phyloP scores from a whole-genome alignment of 108 stramenopile species.

The Cyclotella baltica region DNA sequence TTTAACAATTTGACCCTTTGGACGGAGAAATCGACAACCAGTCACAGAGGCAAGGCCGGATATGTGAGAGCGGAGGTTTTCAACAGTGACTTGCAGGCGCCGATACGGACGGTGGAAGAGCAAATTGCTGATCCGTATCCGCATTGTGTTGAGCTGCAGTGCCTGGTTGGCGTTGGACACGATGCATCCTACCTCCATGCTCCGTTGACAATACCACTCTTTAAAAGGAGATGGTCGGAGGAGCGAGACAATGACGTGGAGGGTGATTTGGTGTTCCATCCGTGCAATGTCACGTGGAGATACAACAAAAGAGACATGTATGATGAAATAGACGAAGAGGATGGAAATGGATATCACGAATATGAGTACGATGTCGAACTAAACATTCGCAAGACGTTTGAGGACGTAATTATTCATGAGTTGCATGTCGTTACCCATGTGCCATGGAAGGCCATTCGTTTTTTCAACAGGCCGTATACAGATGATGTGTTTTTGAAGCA shows the following conservation, averaged over 20 bases:
- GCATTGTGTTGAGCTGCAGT: conserved; percentile 28
- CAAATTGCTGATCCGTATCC: conserved; percentile 47
- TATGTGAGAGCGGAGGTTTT: conserved; percentile 39
- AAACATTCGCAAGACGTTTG: conserved; percentile 26
- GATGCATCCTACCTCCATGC: conserved; percentile 29
- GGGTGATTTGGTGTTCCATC: conserved; percentile 20
- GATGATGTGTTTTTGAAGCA: conserved; percentile 68
- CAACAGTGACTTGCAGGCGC: conserved; percentile 20
- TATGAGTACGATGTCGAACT: conserved; percentile 36
- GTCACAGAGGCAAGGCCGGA: conserved; percentile 24
- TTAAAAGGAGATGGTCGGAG: conserved; percentile 22
- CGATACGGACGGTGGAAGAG: conserved; percentile 48
- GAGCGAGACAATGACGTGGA: conserved; percentile 32
- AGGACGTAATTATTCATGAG: conserved; percentile 23
- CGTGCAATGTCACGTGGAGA: conserved; percentile 40
- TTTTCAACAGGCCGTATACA: conserved; percentile 65
- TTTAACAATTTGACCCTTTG: conserved; percentile 49
- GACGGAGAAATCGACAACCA: conserved; percentile 18
- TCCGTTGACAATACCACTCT: conserved; percentile 36
- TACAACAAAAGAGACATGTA: conserved; percentile 21
- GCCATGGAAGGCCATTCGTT: conserved; percentile 69
- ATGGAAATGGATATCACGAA: conserved; percentile 13
- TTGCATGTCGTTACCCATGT: conserved; percentile 53
- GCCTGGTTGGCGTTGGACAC: conserved; percentile 41
- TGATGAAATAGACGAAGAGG: conserved; percentile 13